Evolutionary conservation across 345 rosid species (phyloP), one percentile per base, ranked within the genome.

Genomic region (Gossypium rotundifolium): DNA sequence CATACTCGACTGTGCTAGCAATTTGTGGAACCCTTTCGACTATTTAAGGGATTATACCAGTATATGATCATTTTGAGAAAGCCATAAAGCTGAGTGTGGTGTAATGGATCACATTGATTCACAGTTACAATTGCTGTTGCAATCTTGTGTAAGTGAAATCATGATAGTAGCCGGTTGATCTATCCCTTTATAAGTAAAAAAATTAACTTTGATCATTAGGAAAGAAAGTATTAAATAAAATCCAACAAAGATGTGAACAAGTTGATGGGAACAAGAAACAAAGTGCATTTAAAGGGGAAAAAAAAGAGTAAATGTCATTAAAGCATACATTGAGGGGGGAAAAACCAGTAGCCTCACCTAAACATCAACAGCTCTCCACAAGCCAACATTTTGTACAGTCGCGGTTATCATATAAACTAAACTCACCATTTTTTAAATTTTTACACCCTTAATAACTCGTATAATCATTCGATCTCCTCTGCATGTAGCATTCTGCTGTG

Each of bases 331-430:
- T 14, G 54, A 49, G 53, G 17, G 53, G 53, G 16, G 0, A 1
- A 49, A 33, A 33, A 5, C 40, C 7, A 51, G 54, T 52, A 77
- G 81, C 80, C 86, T 79, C 81, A 68, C 73, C 87, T 80, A 84
- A 76, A 80, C 83, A 85, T 85, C 53, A 82, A 81, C 85, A 82
- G 80, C 88, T 85, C 94, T 84, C 85, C 78, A 82, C 82, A 81
- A 62, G 62, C 82, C 87, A 80, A 77, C 78, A 70, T 78, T 84
- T 88, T 81, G 53, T 88, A 88, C 90, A 87, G 81, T 84, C 80
- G 25, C 58, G 58, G 74, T 42, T 74, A 81, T 60, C 74, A 79
- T 73, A 78, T 82, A 79, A 78, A 81, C 85, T 80, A 83, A 33
- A 78, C 88, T 79, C 82, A 65, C 74, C 80, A 74, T 82, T 51